Conservation (phyloP, 2,329 filamentous ascomycete species). For the Shiraia sp. region DNA sequence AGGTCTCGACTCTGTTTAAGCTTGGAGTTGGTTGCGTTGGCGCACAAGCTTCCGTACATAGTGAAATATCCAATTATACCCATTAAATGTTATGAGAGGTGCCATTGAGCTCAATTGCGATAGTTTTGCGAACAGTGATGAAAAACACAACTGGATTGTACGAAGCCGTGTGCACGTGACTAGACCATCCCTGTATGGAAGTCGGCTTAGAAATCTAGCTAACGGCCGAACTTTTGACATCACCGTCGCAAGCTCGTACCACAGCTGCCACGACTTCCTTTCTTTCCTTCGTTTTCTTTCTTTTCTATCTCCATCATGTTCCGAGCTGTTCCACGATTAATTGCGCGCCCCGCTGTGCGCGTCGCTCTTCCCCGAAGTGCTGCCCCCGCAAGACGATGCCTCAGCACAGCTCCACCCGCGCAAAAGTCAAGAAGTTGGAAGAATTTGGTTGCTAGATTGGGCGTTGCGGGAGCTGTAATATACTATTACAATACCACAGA, state of each 20-base stretch:
- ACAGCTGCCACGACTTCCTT: conserved; percentile 22
- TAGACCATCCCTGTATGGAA: conserved; percentile 5
- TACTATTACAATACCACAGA: conserved; percentile 95
- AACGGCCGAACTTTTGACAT: conserved; percentile 22
- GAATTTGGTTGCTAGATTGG: conserved; percentile 73
- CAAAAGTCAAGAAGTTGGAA: conserved; percentile 81
- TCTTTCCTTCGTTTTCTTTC: conserved; percentile 21
- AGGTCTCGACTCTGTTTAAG: conserved; percentile 14
- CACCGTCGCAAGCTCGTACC: conserved; percentile 8
- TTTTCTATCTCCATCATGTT: conserved; percentile 58
- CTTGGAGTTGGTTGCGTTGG: conserved; percentile 13
- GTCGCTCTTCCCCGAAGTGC: conserved; percentile 45
- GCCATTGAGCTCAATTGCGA: no score
- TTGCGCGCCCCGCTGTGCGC: conserved; percentile 39
- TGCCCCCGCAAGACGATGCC: conserved; percentile 51
- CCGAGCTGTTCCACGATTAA: conserved; percentile 53
- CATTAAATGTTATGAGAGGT: conserved; percentile 4
- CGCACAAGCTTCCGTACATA: conserved; percentile 26
- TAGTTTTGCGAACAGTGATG: no score
- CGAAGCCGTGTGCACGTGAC: no score
- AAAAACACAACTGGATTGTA: no score
- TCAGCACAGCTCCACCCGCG: conserved; percentile 63
- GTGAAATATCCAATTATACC: conserved; percentile 25
- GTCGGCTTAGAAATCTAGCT: conserved; percentile 29
- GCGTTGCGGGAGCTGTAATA: conserved; percentile 72